Evolutionary conservation across 345 rosid species (phyloP), one percentile per base, ranked within the genome.

Genomic region (Combretum micranthum): DNA sequence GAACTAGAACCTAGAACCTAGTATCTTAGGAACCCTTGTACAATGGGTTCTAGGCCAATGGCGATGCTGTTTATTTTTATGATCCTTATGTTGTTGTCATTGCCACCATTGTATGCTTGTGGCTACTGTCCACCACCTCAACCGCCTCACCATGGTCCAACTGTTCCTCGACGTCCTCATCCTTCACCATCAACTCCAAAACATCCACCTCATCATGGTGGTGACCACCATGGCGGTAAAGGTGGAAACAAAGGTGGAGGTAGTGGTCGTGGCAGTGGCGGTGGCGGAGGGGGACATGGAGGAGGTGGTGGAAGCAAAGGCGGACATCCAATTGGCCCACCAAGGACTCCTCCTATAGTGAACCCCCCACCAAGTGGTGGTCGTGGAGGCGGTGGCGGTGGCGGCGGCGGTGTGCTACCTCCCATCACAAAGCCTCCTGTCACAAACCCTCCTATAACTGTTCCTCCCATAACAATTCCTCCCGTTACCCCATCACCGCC

Each of bases 31-130:
- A 57, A 57, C 61, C 52, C 44, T 25, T 42, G 10, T 58, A 43
- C 18, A n/a, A 46, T 54, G 66, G 69, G 64, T 48, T 60, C 48
- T 26, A 53, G 47, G 50, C 0, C 44, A 53, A 42, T 47, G 53
- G 64, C 64, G 42, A 42, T 55, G 37, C 45, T 53, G 55, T 47
- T 60, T 60, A 55, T 47, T 42, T 19, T 54, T 50, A 53, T 59
- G 70, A 52, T 59, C n/a, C 44, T 60, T 53, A 39, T 59, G 70
- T 14, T 66, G 13, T 2, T 53, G 60, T 60, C 56, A 2, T 25
- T 66, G 8, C 70, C 70, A n/a, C 70, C 70, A 1, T 47, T 53
- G 8, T 19, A 59, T 20, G 64, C 70, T 3, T 59, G 60, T 17
- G 64, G 63, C 51, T 57, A 64, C 14, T 64, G 69, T 14, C 17